Base-by-base conservation (phyloP, 75 land plant genomes). In the Selaginella tamariscina region DNA sequence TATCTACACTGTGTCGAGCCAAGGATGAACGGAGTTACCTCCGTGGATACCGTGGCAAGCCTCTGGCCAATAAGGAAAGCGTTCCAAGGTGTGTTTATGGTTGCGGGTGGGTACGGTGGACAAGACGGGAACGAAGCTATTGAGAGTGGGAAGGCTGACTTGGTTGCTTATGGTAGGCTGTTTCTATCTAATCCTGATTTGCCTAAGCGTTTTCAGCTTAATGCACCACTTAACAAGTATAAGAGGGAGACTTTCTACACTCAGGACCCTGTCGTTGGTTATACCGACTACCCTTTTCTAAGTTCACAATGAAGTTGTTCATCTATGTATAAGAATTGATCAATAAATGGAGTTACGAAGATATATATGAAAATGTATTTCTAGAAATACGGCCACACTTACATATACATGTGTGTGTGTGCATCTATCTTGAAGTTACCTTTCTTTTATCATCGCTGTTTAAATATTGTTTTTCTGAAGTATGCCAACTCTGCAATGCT, bases 401-500 rank as follows among this genome's bases (percentile, higher is more conserved):
- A n/a, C n/a, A n/a, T n/a, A n/a, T n/a, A n/a, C n/a, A n/a, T n/a
- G n/a, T n/a, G n/a, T n/a, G n/a, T n/a, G n/a, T n/a, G n/a, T n/a
- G n/a, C n/a, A n/a, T n/a, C n/a, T n/a, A n/a, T n/a, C n/a, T n/a
- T n/a, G n/a, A n/a, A n/a, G n/a, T n/a, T n/a, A n/a, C n/a, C n/a
- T n/a, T n/a, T n/a, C n/a, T n/a, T n/a, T n/a, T n/a, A n/a, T n/a
- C n/a, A n/a, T n/a, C n/a, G 60, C 28, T 78, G 26, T 72, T 85
- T 94, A 70, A 94, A 94, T 24, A 94, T 94, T 32, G 76, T 70
- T 33, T 81, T 81, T 69, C 77, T 82, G 76, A 74, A 79, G 70
- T 82, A 94, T 68, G 83, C 81, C 44, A 94, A 86, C 78, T 94
- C 98, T 33, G 32, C 70, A 21, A 94, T 94, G 85, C 98, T 94